Evolutionary conservation across 116 monocot genomes (phyloP), one percentile per base, ranked within the genome.

Genomic region (Posidonia oceanica): DNA sequence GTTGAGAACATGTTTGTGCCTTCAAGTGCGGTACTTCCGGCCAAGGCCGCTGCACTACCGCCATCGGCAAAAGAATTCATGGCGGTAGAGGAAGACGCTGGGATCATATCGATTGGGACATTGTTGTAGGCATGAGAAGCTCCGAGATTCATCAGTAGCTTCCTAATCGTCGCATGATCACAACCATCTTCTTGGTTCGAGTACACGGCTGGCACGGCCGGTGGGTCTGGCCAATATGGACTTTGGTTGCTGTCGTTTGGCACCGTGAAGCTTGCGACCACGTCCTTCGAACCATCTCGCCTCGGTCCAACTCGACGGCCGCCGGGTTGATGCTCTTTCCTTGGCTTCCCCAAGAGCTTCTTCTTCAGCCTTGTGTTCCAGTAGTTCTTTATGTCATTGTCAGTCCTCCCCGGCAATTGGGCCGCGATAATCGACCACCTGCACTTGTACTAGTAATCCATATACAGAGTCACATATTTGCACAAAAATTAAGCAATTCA

Each of bases 321-420:
- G 13, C 54, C 14, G 15, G 36, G 15, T 39, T 18, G 14, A 3
- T 67, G 22, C 13, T 75, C 68, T 29, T 68, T 68, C 18, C 39
- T 36, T 39, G 69, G 69, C 36, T 56, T 69, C n/a, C 75, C 75
- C 20, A 70, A 41, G 23, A 70, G 54, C 39, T 70, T 76, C 76
- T 70, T 76, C 76, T 76, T 76, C 69, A 76, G 56, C 63, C 39
- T 75, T 5, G 75, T 75, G 68, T 75, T 75, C 75, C 75, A 75
- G 48, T 75, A 75, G 39, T 75, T 75, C 68, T 75, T 75, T 7
- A 75, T 75, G 48, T 75, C 75, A 29, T 75, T 75, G 51, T 75
- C 75, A 6, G 75, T 75, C 44, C 75, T 75, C 59, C 75, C 75
- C 1, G 75, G 75, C 68, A 75, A 63, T 17, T 75, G 75, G 5